Evolutionary conservation across 2,329 filamentous ascomycete genomes (phyloP), one percentile per base, ranked within the genome.

Genomic region (Rhinocladiella mackenziei): DNA sequence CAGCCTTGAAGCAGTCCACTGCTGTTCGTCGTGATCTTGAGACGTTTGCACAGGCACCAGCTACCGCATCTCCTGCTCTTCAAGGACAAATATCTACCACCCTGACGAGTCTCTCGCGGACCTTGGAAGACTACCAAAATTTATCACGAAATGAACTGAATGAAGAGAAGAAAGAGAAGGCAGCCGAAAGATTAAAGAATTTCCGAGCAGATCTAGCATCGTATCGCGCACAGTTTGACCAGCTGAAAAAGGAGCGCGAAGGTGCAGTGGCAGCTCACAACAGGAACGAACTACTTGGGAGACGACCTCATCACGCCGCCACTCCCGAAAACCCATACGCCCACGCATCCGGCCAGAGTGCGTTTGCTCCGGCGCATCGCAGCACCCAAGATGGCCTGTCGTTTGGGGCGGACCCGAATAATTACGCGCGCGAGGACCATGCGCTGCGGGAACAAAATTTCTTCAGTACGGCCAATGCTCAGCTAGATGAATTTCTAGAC

Each of bases 251-350:
- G 49, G 80, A 83, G 46, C 78, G 83, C 48, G 89, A 96, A 54
- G 86, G 94, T 26, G 75, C 78, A 23, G 75, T 80, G 67, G 51
- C 74, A 38, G 75, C 78, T 39, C 77, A 84, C 56, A 86, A 89
- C 62, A 78, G 88, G 36, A 77, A 77, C 51, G 92, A 97, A 65
- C 76, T 98, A 18, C 76, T 97, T 1, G 91, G 89, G 18, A 77
- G 92, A 39, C 76, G 92, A 34, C 87, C 89, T 1, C 91, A 92
- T 55, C 72, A 79, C 60, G 78, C 80, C 28, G 70, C 81, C n/a
- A 85, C 85, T 1, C 91, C 92, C 1, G 92, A 97, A 65, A 97
- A 97, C 60, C 92, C 92, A 0, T 97, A 97, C 63, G 80, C 87
- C 11, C 80, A 85, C 59, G 73, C 70, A 55, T 70, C 63, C 40